Base-by-base conservation (phyloP, 2,329 filamentous ascomycete genomes). In the Diplodia corticola region DNA sequence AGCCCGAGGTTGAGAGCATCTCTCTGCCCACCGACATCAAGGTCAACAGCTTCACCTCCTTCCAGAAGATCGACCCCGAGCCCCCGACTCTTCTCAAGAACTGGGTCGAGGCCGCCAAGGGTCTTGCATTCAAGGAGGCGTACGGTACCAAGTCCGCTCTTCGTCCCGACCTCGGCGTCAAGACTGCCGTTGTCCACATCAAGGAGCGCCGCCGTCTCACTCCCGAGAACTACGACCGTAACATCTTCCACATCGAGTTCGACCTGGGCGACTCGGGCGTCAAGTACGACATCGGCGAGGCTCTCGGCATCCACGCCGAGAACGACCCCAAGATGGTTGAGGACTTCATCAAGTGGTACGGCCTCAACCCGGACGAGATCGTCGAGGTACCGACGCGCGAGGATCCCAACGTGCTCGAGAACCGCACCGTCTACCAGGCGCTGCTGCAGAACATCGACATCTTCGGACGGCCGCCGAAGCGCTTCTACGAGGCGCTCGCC, bases 241-340 rank as follows among this genome's bases (percentile, higher is more conserved):
- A 99, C 85, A 98, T 99, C 80, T 99, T 99, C 89, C 95, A 99
- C 82, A 98, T 99, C 69, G 95, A 99, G 80, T 99, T 99, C 74
- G 95, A 98, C 75, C 87, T 99, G 26, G 94, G 94, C 68, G 81
- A 89, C 73, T 96, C 94, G 37, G 94, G 93, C 46, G 88, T 99
- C 70, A 97, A 88, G 49, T 99, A 99, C 81, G 92, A 96, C 76
- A 98, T 99, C 73, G 95, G 95, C 66, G 95, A 99, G 82, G 95
- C 95, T 54, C 89, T 99, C 20, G 95, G 95, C 70, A 93, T 99
- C 69, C 95, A 99, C 78, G 92, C 93, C 6, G 92, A 98, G 80
- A 99, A 99, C 79, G 90, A 98, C 77, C 85, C 89, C 54, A 81
- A 83, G 53, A 86, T 95, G 68, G 89, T 98, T 67, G 82, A 88